These are phyloP conservation scores for Dipteronia sinensis DNA, from an alignment of 345 rosid species.

Conservation along the genomic window DNA sequence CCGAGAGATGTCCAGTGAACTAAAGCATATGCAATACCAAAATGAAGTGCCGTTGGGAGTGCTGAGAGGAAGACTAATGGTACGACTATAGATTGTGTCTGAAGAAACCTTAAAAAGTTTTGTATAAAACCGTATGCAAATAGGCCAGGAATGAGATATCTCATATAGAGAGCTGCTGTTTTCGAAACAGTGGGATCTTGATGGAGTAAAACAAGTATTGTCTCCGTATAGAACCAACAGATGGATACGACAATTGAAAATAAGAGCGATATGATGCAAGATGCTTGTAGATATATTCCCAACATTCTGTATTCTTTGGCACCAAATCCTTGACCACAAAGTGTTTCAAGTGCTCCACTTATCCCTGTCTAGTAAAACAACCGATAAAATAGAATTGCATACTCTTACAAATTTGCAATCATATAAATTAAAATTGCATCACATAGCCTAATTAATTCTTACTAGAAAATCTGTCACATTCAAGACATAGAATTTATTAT, in stretches of 20 bases:
- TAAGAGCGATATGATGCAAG: slow-evolving; percentile 59
- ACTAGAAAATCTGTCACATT: no score
- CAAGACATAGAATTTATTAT: no score
- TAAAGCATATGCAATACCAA: slow-evolving; percentile 46
- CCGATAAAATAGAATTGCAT: no score
- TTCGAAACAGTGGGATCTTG: slow-evolving; percentile 55
- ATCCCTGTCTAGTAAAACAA: slow-evolving; percentile 44
- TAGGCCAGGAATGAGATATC: slow-evolving; percentile 62
- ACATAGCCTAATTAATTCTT: no score
- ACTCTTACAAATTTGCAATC: no score
- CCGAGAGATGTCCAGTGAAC: slow-evolving; percentile 48
- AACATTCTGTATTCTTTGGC: slow-evolving; percentile 62
- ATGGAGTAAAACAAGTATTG: slow-evolving; percentile 40
- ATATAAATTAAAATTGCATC: no score
- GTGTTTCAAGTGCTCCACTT: no score
- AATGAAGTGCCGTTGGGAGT: slow-evolving; percentile 49
- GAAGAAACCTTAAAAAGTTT: slow-evolving; percentile 68
- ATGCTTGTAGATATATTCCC: slow-evolving; percentile 75
- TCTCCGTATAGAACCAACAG: slow-evolving; percentile 61
- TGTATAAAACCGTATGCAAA: slow-evolving; percentile 70
- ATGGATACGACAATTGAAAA: slow-evolving; percentile 56
- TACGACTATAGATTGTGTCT: slow-evolving; percentile 64
- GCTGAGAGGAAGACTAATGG: slow-evolving; percentile 49
- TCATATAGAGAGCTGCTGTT: slow-evolving; percentile 59
- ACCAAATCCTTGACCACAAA: slow-evolving; percentile 60